Evolutionary conservation across 2,329 filamentous ascomycete genomes (phyloP), one percentile per base, ranked within the genome.

Genomic region (Chaetothyriales sp.): DNA sequence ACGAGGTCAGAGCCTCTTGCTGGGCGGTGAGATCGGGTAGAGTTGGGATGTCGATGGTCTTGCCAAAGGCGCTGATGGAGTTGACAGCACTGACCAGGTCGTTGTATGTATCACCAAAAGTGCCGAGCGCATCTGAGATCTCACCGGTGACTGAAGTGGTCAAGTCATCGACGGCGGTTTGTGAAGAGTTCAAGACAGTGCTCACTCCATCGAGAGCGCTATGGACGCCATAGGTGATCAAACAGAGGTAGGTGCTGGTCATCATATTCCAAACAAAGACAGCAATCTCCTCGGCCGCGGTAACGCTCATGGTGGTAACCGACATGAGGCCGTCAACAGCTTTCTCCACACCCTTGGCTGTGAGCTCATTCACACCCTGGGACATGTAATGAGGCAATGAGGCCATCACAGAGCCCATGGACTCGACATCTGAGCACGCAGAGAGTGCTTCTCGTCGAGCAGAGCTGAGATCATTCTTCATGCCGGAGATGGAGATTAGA

Each of bases 381-480:
- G 89, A 85, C 64, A 96, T 81, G 69, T 95, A 96, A 68, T 95
- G 84, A 51, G 92, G 92, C 88, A 96, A 95, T 39, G 92, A 96
- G 42, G 90, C 92, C 86, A 98, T 90, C 54, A 87, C 78, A 65
- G 88, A 95, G 56, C 90, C 92, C 59, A 94, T 79, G 59, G 86
- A 86, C 70, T 98, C 90, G 46, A 96, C 90, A 65, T 85, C 84
- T 52, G 82, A 87, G 67, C 92, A 98, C 57, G 90, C 88, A 49
- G 86, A 83, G 49, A 95, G 77, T 20, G 92, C 90, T 72, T 95
- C 81, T 51, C 72, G 68, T 65, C 87, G 83, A 46, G 92, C 90
- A 51, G 81, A 80, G 49, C 69, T 78, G 57, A 96, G 78, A 63
- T 89, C 81, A 59, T 79, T 74, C 63, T 88, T 75, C 56, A 95